Percentiles rank a stretch among this genome's conserved stretches.
Conservation (phyloP, 2,329 filamentous ascomycete genomes). For the Penicillium sp. region DNA sequence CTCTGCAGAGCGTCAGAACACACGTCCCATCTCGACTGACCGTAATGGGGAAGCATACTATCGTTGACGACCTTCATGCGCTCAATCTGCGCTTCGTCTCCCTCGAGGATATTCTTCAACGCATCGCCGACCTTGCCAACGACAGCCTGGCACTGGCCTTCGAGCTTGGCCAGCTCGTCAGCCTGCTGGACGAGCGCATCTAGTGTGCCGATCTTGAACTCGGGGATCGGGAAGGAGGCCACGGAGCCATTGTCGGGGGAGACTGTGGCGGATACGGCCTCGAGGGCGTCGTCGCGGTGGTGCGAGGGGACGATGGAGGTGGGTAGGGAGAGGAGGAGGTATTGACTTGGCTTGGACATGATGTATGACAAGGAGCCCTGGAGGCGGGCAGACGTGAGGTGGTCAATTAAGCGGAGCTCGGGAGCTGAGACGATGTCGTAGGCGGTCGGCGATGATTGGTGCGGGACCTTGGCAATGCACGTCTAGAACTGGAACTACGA, state of each 20-base stretch:
- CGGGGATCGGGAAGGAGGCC: conserved; percentile 76
- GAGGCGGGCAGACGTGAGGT: conserved; percentile 13
- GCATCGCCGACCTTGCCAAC: conserved; percentile 87
- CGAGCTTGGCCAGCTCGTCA: conserved; percentile 89
- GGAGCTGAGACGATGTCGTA: conserved; percentile 27
- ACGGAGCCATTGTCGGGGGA: conserved; percentile 72
- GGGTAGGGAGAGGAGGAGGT: conserved; percentile 86
- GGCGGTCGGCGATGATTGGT: conserved; percentile 25
- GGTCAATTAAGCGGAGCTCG: conserved; percentile 5
- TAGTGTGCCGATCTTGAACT: conserved; percentile 96
- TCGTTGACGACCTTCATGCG: conserved; percentile 94
- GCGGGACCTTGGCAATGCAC: conserved; percentile 10
- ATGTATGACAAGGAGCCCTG: conserved; percentile 9
- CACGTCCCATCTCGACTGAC: conserved; percentile 6
- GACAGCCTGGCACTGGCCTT: conserved; percentile 72
- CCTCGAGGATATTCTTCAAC: conserved; percentile 76
- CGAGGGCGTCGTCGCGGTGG: conserved; percentile 77
- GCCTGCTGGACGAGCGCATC: conserved; percentile 95
- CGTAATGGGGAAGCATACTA: conserved; percentile 57
- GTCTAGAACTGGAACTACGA: background rate
- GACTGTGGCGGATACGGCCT: conserved; percentile 70
- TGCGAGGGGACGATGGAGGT: conserved; percentile 79
- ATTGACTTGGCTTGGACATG: conserved; percentile 57
- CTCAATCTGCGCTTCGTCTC: conserved; percentile 75
- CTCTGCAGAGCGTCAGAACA: conserved; percentile 54